These are phyloP conservation scores for Straminergon stramineum DNA, from an alignment of 225 moss, liverwort and hornwort species.

Conservation along the genomic window DNA sequence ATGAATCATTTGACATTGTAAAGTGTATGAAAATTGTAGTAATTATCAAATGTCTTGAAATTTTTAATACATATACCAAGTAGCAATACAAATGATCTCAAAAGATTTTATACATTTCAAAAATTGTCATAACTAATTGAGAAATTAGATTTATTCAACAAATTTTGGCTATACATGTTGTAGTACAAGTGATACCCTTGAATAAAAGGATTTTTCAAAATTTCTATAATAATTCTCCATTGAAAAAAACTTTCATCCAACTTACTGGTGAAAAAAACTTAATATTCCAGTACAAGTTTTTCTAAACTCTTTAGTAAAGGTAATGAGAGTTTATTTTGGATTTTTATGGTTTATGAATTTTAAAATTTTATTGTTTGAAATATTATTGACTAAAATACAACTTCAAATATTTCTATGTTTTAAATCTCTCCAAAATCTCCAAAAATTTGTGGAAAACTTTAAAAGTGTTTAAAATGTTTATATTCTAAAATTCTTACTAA, in stretches of 20 bases:
- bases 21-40: background rate
- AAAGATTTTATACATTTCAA: background rate
- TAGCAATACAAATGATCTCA: background rate
- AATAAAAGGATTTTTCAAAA: background rate
- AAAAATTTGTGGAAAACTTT: background rate
- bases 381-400: background rate
- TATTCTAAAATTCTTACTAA: background rate
- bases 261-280: background rate
- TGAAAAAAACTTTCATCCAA: background rate
- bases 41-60: background rate
- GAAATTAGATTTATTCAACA: background rate
- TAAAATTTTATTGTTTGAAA: background rate
- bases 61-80: background rate
- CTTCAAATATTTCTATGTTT: background rate
- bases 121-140: background rate
- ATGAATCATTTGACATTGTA: background rate
- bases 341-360: background rate
- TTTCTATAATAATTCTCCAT: background rate
- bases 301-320: background rate
- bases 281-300: rapidly evolving
- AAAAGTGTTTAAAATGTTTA: background rate
- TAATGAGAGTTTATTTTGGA: background rate
- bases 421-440: background rate
- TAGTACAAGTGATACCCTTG: rapidly evolving
- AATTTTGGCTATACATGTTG: background rate